Base-by-base conservation (phyloP, 2,329 filamentous ascomycete genomes). In the Phoma herbarum region DNA sequence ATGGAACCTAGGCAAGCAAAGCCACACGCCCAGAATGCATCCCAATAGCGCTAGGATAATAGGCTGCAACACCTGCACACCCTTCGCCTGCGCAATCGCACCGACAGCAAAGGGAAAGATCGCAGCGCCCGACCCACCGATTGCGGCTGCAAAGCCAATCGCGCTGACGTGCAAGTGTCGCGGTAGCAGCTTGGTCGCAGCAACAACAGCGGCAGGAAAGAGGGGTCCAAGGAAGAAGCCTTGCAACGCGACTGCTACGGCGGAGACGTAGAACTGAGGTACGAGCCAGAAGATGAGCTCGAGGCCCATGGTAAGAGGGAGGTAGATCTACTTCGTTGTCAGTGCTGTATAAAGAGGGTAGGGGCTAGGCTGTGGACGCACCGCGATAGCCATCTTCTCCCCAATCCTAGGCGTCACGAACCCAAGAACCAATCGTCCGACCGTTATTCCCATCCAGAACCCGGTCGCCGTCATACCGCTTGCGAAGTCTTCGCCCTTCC, bases 241-340 rank as follows among this genome's bases (percentile, higher is more conserved):
- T 58, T 92, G 83, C 0, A 93, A 77, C 0, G 86, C 82, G 22
- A 93, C 89, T 25, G 90, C 88, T 14, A 93, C 81, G 9, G 90
- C 87, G 0, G 89, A 90, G 26, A 90, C 88, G 60, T 90, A 84
- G 71, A 94, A 92, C 55, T 86, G 85, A 0, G 91, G 91, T 0
- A 95, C 88, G 4, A 93, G 86, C 91, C 91, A 95, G 79, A 93
- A 92, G 58, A 93, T 76, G 2, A 95, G 79, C 70, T 92, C 84
- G 28, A 92, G 81, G 0, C 69, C 86, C 51, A 92, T 85, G 14
- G 85, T 84, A 10, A 88, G 72, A 3, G 84, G 68, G 8, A 94
- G 82, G 74, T 95, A 96, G 59, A 82, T 82, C 77, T 80, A 43
- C 2, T 14, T 9, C 8, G 1, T 12, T 12, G 28, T 46, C 12